Conservation (phyloP, 768 basidiomycete genomes). For the Butyriboletus loyo region DNA sequence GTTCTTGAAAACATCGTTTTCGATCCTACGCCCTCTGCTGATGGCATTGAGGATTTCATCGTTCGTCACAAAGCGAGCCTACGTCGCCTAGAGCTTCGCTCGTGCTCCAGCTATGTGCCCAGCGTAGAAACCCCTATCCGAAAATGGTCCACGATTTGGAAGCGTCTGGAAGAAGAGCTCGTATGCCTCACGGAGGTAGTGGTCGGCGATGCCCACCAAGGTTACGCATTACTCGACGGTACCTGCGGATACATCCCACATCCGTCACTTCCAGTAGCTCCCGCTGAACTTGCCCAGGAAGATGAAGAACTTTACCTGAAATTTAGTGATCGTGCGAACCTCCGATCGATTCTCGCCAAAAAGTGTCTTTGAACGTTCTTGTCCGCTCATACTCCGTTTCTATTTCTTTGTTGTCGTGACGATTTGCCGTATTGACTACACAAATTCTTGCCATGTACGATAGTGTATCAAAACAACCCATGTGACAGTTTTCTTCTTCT, state of each 20-base stretch:
- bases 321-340: slow-evolving; percentile 11
- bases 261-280: slow-evolving; percentile 1
- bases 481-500: background rate
- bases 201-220: slow-evolving; percentile 9
- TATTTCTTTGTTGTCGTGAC: background rate
- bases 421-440: background rate
- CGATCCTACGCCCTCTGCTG: slow-evolving; percentile 16
- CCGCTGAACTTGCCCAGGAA: slow-evolving; percentile 2
- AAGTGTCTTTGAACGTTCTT: background rate
- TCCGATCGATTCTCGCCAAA: slow-evolving; percentile 1
- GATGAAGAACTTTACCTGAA: slow-evolving; percentile 10
- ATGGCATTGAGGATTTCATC: slow-evolving; percentile 31
- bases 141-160: slow-evolving; percentile 29
- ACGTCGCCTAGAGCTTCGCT: slow-evolving; percentile 23
- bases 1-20: slow-evolving; percentile 31
- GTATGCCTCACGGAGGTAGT: slow-evolving; percentile 22
- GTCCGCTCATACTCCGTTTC: background rate
- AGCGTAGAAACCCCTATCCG: slow-evolving; percentile 14
- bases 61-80: slow-evolving; percentile 28
- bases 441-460: background rate
- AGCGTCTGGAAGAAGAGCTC: slow-evolving; percentile 22
- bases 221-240: slow-evolving; percentile 25
- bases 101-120: slow-evolving; percentile 27
- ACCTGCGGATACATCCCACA: slow-evolving; percentile 24
- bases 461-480: background rate